Conservation (phyloP, 2,329 filamentous ascomycete species). For the Fusarium chuoi region DNA sequence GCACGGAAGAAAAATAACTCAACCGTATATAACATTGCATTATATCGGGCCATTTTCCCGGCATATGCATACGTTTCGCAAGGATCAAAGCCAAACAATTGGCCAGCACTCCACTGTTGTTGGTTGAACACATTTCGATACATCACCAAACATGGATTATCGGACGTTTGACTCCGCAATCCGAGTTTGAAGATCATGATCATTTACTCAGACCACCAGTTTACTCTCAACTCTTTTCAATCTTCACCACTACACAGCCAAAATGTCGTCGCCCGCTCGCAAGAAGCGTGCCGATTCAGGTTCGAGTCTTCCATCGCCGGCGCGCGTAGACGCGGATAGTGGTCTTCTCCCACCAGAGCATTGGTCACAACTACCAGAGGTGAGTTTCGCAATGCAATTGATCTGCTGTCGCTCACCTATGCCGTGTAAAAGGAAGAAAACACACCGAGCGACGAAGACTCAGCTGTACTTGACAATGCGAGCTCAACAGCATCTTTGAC, state of each 20-base stretch:
- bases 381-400: accelerated
- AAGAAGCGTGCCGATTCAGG: accelerated
- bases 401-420: accelerated
- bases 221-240: accelerated
- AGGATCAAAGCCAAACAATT: background rate
- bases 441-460: background rate
- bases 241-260: accelerated
- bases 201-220: accelerated
- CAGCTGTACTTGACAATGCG: background rate
- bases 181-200: background rate
- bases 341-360: background rate
- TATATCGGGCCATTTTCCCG: background rate
- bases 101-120: background rate
- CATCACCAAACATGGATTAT: background rate
- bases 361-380: background rate
- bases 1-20: background rate
- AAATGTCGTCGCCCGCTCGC: background rate
- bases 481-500: background rate
- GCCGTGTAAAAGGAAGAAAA: background rate
- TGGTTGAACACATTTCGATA: background rate
- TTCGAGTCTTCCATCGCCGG: background rate
- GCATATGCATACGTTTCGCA: background rate
- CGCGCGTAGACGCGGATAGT: accelerated
- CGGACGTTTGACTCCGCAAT: background rate
- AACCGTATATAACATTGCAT: background rate